A percentile compares a stretch with the other conserved stretches of the same genome.
phyloP scores from a whole-genome alignment of 306 rosid genomes.

The Medicago lupulina region DNA sequence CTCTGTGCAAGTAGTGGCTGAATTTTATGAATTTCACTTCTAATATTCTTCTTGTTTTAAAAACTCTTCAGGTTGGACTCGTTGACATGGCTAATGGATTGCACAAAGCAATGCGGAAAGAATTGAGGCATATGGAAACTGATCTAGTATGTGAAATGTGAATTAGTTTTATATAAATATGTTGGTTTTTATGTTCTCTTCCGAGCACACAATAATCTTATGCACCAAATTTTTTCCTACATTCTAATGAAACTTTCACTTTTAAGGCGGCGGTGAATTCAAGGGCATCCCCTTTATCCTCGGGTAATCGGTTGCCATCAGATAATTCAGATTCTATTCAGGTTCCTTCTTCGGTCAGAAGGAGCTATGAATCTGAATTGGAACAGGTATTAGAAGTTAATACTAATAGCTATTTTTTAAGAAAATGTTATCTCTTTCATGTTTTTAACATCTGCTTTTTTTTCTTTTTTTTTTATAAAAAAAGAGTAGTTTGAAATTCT shows the following conservation, averaged over 20 bases:
- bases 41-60: slow-evolving; percentile 40
- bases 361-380: slow-evolving; percentile 72
- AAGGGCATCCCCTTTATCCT: slow-evolving; percentile 54
- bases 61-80: slow-evolving; percentile 60
- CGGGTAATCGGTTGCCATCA: slow-evolving; percentile 49
- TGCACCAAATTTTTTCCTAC: slow-evolving; percentile 16
- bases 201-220: no score
- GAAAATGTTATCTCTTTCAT: slow-evolving; percentile 1
- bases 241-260: slow-evolving; percentile 33
- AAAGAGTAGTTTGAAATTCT: slow-evolving; percentile 8
- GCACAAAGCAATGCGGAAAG: slow-evolving; percentile 68
- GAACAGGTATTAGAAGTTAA: slow-evolving; percentile 66
- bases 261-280: slow-evolving; percentile 69
- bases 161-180: slow-evolving; percentile 30
- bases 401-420: neutral
- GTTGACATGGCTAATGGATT: slow-evolving; percentile 54
- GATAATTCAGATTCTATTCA: slow-evolving; percentile 59
- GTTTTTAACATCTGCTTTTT: neutral
- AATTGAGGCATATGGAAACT: slow-evolving; percentile 72
- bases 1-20: slow-evolving; percentile 23
- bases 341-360: slow-evolving; percentile 61
- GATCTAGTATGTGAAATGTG: slow-evolving; percentile 63
- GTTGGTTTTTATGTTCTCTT: slow-evolving; percentile 26
- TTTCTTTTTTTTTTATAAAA: no score
- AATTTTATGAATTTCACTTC: slow-evolving; percentile 29